phyloP scores from a whole-genome alignment of 768 basidiomycete species.

The Suillus subluteus region DNA sequence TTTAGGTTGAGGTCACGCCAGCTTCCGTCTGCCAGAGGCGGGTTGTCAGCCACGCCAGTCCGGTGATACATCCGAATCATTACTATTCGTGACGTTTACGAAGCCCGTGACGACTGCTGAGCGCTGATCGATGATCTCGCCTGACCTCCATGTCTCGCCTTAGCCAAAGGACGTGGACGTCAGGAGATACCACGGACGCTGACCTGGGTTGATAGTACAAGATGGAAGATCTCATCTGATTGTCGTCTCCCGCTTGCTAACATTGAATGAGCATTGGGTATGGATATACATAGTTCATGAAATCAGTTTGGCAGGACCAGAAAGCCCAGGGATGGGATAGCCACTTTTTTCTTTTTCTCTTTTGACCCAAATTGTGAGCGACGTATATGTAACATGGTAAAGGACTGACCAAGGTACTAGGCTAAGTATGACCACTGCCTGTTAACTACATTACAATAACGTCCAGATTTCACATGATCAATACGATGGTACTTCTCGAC shows the following conservation, averaged over 20 bases:
- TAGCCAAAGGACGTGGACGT: not conserved
- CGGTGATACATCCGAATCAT: not conserved
- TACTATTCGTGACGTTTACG: not conserved
- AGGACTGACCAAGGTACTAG: not conserved
- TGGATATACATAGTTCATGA: not conserved
- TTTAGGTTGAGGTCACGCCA: not conserved
- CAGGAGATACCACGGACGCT: constrained; percentile 23
- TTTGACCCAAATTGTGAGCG: not conserved
- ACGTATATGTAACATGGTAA: not conserved
- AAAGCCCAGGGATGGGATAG: not conserved
- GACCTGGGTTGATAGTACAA: constrained; percentile 42
- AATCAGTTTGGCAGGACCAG: not conserved
- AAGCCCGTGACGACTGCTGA: constrained; percentile 6
- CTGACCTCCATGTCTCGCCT: constrained; percentile 12
- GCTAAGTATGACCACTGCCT: not conserved
- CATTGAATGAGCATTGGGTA: not conserved
- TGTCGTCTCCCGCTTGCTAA: not conserved
- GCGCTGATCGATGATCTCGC: not conserved
- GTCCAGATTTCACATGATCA: not conserved
- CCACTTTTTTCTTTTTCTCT: not conserved
- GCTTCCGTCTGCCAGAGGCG: not conserved
- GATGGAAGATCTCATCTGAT: constrained; percentile 30
- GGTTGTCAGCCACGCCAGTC: not conserved
- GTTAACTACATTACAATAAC: not conserved
- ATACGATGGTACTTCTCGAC: not conserved